Percentiles rank a stretch among this genome's conserved stretches.
phyloP scores from a whole-genome alignment of 805 yeast genomes.

The Teunomyces barrocoloradensis region DNA sequence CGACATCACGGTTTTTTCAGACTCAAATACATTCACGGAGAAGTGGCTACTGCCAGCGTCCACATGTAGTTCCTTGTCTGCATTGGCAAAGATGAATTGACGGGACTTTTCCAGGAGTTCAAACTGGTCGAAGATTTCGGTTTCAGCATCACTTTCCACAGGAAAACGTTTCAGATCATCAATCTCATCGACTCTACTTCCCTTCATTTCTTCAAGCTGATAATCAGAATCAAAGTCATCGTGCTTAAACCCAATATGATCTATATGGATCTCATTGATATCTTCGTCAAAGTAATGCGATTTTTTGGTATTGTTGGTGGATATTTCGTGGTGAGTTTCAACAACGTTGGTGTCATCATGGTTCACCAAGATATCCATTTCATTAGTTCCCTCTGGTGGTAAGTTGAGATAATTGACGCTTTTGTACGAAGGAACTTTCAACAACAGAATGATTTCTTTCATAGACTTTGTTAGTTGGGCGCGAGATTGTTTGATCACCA shows the following conservation, averaged over 20 bases:
- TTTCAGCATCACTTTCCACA: conserved; percentile 27
- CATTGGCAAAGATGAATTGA: background rate
- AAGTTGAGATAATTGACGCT: conserved; percentile 18
- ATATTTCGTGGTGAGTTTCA: background rate
- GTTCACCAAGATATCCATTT: conserved; percentile 16
- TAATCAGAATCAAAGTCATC: conserved; percentile 3
- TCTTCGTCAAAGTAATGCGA: conserved; percentile 9
- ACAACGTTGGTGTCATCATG: conserved; percentile 5
- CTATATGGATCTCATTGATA: conserved; percentile 3
- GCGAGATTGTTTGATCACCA: conserved; percentile 29
- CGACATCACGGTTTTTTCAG: conserved; percentile 1
- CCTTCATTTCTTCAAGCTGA: conserved; percentile 6
- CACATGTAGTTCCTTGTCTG: background rate
- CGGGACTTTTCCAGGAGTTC: background rate
- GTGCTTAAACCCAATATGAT: background rate
- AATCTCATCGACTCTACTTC: conserved; percentile 1
- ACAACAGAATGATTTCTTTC: conserved; percentile 32
- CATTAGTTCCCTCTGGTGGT: conserved; percentile 20
- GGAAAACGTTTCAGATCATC: conserved; percentile 2
- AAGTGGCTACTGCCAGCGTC: background rate
- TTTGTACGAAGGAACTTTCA: conserved; percentile 27
- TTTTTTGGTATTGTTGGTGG: conserved; percentile 5
- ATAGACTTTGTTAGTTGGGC: conserved; percentile 33
- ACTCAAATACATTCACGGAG: background rate
- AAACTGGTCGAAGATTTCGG: conserved; percentile 22